Conservation (phyloP, 371 early-diverging fungal genomes). For the Saksenaea oblongispora region DNA sequence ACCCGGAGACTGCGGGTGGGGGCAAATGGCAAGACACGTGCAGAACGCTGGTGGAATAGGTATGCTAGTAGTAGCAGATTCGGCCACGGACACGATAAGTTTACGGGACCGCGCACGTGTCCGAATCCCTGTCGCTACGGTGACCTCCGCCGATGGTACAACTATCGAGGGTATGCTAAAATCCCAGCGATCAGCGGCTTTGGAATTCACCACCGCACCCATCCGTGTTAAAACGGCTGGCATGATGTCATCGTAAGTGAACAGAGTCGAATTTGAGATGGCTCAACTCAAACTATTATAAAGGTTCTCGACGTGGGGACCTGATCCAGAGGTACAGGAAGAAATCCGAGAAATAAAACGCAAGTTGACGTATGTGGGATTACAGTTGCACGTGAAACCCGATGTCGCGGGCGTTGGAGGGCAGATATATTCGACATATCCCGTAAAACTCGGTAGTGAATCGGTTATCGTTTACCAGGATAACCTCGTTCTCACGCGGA, state of each 20-base stretch:
- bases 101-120: constrained; percentile 8
- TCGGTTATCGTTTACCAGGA: background rate
- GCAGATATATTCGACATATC: constrained; percentile 18
- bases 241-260: constrained; percentile 11
- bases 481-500: background rate
- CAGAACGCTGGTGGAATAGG: constrained; percentile 20
- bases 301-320: constrained; percentile 26
- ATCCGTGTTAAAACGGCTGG: constrained; percentile 5
- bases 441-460: constrained; percentile 11
- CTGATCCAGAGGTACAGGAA: constrained; percentile 20
- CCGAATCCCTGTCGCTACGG: constrained; percentile 14
- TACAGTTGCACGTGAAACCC: constrained; percentile 22
- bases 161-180: constrained; percentile 6
- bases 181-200: constrained; percentile 8
- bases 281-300: background rate
- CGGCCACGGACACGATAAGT: constrained; percentile 7
- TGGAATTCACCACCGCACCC: constrained; percentile 7
- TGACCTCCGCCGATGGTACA: constrained; percentile 4
- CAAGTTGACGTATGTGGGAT: background rate
- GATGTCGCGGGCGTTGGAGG: constrained; percentile 20
- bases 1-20: constrained; percentile 14
- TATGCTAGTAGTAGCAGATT: constrained; percentile 7
- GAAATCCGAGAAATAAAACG: background rate
- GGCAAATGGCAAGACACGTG: constrained; percentile 18
- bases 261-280: background rate